phyloP scores from a whole-genome alignment of 169 alveolate genomes.

The Fabrea salina region DNA sequence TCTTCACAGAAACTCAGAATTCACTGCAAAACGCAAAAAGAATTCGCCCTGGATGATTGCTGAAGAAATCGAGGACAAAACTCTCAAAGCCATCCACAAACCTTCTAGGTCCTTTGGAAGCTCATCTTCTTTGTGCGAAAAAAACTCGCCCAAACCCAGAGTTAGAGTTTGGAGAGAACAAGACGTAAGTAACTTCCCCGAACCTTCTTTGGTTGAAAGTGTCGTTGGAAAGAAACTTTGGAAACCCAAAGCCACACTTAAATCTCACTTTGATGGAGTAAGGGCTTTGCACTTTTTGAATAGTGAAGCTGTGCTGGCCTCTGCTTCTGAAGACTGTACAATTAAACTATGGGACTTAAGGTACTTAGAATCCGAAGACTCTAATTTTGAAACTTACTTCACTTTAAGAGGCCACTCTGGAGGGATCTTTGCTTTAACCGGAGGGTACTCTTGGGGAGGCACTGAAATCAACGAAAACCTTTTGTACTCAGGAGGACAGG shows the following conservation, averaged over 20 bases:
- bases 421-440: conserved; percentile 38
- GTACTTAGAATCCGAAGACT: not conserved
- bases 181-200: too few species aligned
- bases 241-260: conserved; percentile 26
- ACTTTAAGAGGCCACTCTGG: conserved; percentile 41
- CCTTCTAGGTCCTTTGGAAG: too few species aligned
- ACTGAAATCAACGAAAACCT: conserved; percentile 19
- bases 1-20: not conserved
- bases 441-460: conserved; percentile 10
- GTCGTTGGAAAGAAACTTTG: conserved; percentile 34
- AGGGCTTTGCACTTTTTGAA: conserved; percentile 35
- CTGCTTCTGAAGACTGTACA: conserved; percentile 46
- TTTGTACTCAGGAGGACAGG: conserved; percentile 44
- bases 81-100: too few species aligned
- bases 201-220: too few species aligned
- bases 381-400: not conserved
- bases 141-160: too few species aligned
- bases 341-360: conserved; percentile 45
- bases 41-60: too few species aligned
- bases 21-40: too few species aligned
- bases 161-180: too few species aligned
- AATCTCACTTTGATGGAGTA: conserved; percentile 50
- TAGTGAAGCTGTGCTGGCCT: conserved; percentile 14
- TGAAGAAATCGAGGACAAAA: too few species aligned
- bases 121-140: too few species aligned